phyloP scores from a whole-genome alignment of 1,284 basidiomycete genomes.

The Rhodotorula sp. region DNA sequence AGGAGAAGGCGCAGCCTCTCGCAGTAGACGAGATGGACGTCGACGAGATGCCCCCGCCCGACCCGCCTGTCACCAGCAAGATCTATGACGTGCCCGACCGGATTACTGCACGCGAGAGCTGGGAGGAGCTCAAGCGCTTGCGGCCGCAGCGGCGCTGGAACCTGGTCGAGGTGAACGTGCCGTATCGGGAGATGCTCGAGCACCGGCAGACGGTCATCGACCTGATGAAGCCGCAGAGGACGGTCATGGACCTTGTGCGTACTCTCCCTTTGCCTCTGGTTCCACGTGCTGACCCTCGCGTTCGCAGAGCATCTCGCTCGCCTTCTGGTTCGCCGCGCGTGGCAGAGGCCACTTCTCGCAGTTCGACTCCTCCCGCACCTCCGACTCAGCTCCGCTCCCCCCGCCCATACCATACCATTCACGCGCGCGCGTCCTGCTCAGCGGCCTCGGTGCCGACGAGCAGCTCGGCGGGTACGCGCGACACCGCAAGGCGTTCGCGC shows the following conservation, averaged over 20 bases:
- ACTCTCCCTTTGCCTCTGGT: background rate
- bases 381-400: background rate
- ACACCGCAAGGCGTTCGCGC: slow-evolving; percentile 73
- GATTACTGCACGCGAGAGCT: slow-evolving; percentile 72
- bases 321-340: slow-evolving; percentile 88
- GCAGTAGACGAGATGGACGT: background rate
- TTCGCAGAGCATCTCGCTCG: slow-evolving; percentile 78
- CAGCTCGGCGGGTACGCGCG: slow-evolving; percentile 90
- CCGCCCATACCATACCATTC: slow-evolving; percentile 63
- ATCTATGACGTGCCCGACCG: slow-evolving; percentile 78
- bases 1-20: background rate
- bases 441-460: slow-evolving; percentile 93
- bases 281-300: background rate
- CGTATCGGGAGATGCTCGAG: slow-evolving; percentile 64
- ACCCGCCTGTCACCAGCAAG: background rate
- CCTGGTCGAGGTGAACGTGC: slow-evolving; percentile 85
- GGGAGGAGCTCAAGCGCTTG: slow-evolving; percentile 70
- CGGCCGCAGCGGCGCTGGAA: slow-evolving; percentile 81
- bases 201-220: slow-evolving; percentile 59
- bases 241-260: slow-evolving; percentile 85
- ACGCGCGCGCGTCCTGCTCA: slow-evolving; percentile 78
- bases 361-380: background rate
- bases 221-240: slow-evolving; percentile 62
- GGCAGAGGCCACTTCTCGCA: slow-evolving; percentile 63
- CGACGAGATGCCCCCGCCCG: slow-evolving; percentile 1